Conservation (phyloP, 768 basidiomycete genomes). For the Phaeotremella fagi region DNA sequence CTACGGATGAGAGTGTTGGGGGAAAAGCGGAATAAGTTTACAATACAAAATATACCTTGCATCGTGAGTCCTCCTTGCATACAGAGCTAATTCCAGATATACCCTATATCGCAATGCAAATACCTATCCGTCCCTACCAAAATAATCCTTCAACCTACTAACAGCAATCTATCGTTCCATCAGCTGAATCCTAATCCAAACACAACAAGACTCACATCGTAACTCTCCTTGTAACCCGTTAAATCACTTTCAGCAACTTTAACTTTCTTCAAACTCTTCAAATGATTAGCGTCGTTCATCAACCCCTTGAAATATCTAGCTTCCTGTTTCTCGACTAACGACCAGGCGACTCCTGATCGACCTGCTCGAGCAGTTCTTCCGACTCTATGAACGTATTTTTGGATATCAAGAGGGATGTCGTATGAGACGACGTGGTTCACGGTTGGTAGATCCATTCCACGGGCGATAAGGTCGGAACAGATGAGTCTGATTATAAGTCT, state of each 20-base stretch:
- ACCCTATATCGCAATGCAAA: too few species aligned
- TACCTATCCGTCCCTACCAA: conserved; percentile 15
- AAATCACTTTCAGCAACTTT: conserved; percentile 63
- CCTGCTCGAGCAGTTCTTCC: conserved; percentile 95
- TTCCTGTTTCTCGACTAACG: conserved; percentile 83
- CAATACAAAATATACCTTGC: neutral
- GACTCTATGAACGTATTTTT: conserved; percentile 96
- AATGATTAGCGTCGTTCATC: conserved; percentile 66
- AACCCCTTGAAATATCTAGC: conserved; percentile 71
- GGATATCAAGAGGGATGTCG: conserved; percentile 93
- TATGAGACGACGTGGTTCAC: conserved; percentile 93
- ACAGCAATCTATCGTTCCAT: conserved; percentile 29
- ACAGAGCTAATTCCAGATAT: neutral
- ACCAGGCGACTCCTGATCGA: conserved; percentile 82
- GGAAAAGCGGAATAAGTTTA: neutral
- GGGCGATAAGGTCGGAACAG: conserved; percentile 93
- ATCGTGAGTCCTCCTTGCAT: neutral
- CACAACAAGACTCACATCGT: conserved; percentile 57
- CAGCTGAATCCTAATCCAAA: neutral
- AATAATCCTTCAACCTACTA: conserved; percentile 29
- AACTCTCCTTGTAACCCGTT: conserved; percentile 56
- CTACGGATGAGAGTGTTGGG: neutral
- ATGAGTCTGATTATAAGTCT: conserved; percentile 61
- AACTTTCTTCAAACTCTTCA: conserved; percentile 64
- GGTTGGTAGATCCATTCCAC: conserved; percentile 90